These are phyloP conservation scores for Rutstroemia sp. DNA, from an alignment of 2,329 filamentous ascomycete genomes.

Conservation along the genomic window DNA sequence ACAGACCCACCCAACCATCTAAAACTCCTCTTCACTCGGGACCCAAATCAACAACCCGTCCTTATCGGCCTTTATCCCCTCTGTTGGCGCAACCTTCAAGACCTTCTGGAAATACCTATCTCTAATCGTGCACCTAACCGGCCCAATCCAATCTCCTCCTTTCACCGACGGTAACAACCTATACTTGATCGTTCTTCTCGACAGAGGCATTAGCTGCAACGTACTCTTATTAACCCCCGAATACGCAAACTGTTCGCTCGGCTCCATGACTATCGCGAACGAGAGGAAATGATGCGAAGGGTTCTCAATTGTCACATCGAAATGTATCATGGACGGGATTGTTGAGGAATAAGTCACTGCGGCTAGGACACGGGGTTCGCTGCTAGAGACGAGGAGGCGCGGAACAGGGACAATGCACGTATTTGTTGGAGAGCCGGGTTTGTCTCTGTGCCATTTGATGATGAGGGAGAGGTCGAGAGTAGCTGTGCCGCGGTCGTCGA, in stretches of 20 bases:
- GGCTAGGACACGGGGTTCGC: constrained; percentile 73
- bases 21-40: constrained; percentile 31
- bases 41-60: constrained; percentile 59
- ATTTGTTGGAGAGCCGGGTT: constrained; percentile 35
- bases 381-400: constrained; percentile 70
- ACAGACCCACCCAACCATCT: background rate
- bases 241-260: constrained; percentile 87
- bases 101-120: constrained; percentile 94
- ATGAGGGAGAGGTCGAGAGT: constrained; percentile 67
- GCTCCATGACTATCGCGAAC: constrained; percentile 87
- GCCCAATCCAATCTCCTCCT: constrained; percentile 59
- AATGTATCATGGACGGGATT: constrained; percentile 31
- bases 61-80: constrained; percentile 58
- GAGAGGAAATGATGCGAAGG: constrained; percentile 91
- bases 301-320: constrained; percentile 77
- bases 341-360: constrained; percentile 40
- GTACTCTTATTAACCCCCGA: constrained; percentile 77
- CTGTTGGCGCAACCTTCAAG: constrained; percentile 71
- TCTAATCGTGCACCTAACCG: constrained; percentile 62
- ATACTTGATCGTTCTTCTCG: constrained; percentile 66
- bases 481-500: constrained; percentile 76
- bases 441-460: constrained; percentile 66
- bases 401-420: constrained; percentile 69
- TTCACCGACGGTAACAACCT: constrained; percentile 59
- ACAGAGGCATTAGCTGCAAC: constrained; percentile 75